A percentile compares a stretch with the other conserved stretches of the same genome.
These are phyloP conservation scores for Thuja plicata DNA, from an alignment of 83 land plant genomes.

Conservation along the genomic window DNA sequence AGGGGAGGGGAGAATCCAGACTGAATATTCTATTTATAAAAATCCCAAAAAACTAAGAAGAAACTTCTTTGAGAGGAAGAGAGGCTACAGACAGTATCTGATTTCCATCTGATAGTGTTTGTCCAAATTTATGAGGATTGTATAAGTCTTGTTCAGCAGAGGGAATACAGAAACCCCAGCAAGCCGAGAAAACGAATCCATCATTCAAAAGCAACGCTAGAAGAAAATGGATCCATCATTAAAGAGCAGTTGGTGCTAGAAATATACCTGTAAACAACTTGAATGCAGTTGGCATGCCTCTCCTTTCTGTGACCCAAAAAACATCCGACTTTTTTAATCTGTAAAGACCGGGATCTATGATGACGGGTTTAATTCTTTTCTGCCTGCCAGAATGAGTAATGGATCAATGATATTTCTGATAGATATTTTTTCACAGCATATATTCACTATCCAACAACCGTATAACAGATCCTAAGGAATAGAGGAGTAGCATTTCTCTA, in stretches of 20 bases:
- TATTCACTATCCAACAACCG: not conserved
- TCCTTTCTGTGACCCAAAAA: constrained; percentile 34
- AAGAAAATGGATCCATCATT: not conserved
- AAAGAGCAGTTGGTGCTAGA: not conserved
- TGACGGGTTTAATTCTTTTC: constrained; percentile 60
- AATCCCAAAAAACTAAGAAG: not conserved
- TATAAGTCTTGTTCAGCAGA: not conserved
- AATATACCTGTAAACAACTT: constrained; percentile 61
- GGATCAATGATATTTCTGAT: not conserved
- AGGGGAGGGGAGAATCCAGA: not conserved
- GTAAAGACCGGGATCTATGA: constrained; percentile 67
- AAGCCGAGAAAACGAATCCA: not conserved
- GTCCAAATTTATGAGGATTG: not conserved
- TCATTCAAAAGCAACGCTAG: not conserved
- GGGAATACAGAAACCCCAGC: not conserved
- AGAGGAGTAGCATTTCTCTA: not conserved
- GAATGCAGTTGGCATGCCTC: constrained; percentile 64
- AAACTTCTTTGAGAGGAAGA: not conserved
- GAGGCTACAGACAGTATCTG: not conserved
- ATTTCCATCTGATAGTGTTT: not conserved
- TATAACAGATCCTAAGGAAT: not conserved
- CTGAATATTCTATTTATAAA: not conserved
- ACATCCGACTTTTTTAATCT: constrained; percentile 37
- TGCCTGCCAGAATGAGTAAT: constrained; percentile 24
- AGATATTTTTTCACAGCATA: not conserved